A percentile compares a stretch with the other conserved stretches of the same genome.
These are phyloP conservation scores for Mycotypha africana DNA, from an alignment of 371 early-diverging fungal species.

Conservation along the genomic window DNA sequence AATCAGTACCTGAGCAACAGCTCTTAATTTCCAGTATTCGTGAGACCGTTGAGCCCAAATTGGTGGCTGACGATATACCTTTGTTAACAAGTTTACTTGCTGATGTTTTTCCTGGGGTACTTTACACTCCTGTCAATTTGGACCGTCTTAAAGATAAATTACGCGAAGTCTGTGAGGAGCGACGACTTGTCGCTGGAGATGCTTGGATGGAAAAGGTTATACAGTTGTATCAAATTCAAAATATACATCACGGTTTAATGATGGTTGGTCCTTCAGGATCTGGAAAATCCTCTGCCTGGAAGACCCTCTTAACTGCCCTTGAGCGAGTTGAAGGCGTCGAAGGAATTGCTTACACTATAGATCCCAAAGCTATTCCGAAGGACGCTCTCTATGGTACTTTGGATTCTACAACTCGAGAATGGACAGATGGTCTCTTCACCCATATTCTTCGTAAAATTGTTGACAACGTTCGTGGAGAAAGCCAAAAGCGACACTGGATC, in stretches of 20 bases:
- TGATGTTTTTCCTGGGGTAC: conserved; percentile 96
- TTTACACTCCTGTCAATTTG: conserved; percentile 77
- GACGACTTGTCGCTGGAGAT: conserved; percentile 69
- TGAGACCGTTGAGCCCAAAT: conserved; percentile 96
- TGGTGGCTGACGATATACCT: conserved; percentile 92
- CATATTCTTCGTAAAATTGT: conserved; percentile 94
- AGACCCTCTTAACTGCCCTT: conserved; percentile 83
- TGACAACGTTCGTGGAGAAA: conserved; percentile 97
- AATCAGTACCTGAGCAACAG: conserved; percentile 80
- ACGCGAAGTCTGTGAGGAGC: conserved; percentile 73
- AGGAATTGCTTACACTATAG: conserved; percentile 90
- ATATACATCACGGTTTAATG: conserved; percentile 98
- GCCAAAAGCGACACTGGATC: conserved; percentile 94
- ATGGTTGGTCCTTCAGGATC: conserved; percentile 97
- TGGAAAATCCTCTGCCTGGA: conserved; percentile 94
- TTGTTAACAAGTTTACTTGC: conserved; percentile 80
- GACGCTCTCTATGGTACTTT: conserved; percentile 94
- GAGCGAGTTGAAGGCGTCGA: conserved; percentile 86
- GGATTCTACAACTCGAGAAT: conserved; percentile 97
- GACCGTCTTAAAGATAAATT: conserved; percentile 74
- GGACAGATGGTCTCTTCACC: conserved; percentile 99
- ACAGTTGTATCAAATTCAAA: conserved; percentile 96
- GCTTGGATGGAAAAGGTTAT: conserved; percentile 95
- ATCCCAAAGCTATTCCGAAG: conserved; percentile 97
- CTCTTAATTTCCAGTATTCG: conserved; percentile 91